These are phyloP conservation scores for Sporothrix euskadiensis DNA, from an alignment of 2,329 filamentous ascomycete species.

Conservation along the genomic window DNA sequence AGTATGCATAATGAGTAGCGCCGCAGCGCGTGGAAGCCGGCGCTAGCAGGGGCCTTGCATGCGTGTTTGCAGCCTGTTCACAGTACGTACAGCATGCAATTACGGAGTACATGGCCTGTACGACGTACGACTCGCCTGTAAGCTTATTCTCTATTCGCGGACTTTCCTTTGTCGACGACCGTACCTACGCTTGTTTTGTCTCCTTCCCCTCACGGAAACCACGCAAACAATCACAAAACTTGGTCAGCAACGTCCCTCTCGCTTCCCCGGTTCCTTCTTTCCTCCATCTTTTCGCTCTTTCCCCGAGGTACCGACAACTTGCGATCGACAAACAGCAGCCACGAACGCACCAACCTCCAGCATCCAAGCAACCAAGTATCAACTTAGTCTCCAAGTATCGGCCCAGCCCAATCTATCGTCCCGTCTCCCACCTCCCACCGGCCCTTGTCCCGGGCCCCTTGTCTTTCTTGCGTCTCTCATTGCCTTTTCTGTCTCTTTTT, in stretches of 20 bases:
- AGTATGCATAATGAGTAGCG: conserved; percentile 15
- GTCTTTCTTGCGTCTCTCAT: background rate
- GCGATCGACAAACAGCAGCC: conserved; percentile 4
- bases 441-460: background rate
- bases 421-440: background rate
- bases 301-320: background rate
- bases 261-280: background rate
- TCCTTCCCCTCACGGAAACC: background rate
- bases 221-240: background rate
- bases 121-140: background rate
- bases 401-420: background rate
- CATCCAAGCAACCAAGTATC: background rate
- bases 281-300: background rate
- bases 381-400: too few species aligned
- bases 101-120: background rate
- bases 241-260: conserved; percentile 14
- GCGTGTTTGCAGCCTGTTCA: background rate
- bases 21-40: conserved; percentile 6
- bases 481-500: too few species aligned
- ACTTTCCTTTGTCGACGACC: background rate
- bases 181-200: background rate
- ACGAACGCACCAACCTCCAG: background rate
- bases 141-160: conserved; percentile 10
- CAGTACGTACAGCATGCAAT: background rate
- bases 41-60: conserved; percentile 21